Evolutionary conservation across 495 filamentous ascomycete species (phyloP).

Genomic region (Aspergillus sclerotioniger): DNA sequence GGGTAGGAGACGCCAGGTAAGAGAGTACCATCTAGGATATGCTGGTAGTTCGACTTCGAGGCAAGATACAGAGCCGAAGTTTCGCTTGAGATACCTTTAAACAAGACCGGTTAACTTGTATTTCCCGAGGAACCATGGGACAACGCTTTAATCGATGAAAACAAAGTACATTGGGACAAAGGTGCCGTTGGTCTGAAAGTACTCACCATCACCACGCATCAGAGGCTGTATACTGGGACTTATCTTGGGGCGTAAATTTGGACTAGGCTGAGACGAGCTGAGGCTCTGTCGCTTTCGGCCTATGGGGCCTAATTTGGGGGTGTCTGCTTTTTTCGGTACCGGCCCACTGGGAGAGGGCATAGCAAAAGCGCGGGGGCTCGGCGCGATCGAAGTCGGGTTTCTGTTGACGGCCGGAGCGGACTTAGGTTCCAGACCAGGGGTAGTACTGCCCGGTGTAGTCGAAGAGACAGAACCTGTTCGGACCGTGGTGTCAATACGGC

Average conservation of each 20-base stretch:
- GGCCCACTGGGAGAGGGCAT: conserved; percentile 48
- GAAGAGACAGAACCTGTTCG: conserved; percentile 27
- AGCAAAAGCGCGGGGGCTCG: conserved; percentile 36
- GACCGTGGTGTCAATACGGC: conserved; percentile 45
- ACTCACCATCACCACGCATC: conserved; percentile 70
- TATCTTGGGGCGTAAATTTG: conserved; percentile 86
- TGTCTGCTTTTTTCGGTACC: conserved; percentile 38
- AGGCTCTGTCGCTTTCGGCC: conserved; percentile 68
- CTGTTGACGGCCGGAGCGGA: conserved; percentile 22
- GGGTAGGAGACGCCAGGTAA: conserved; percentile 90
- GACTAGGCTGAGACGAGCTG: conserved; percentile 74
- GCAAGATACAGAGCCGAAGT: conserved; percentile 83
- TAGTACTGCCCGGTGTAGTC: conserved; percentile 30
- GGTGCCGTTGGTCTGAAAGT: no score
- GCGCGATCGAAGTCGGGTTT: conserved; percentile 28
- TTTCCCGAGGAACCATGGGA: background rate
- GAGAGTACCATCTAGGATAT: conserved; percentile 89
- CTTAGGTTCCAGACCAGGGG: conserved; percentile 32
- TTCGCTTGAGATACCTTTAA: conserved; percentile 54
- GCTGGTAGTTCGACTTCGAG: conserved; percentile 96
- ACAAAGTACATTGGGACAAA: no score
- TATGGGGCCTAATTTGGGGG: conserved; percentile 29
- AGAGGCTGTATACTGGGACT: conserved; percentile 92
- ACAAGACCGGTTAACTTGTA: conserved; percentile 16
- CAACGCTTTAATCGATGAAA: background rate